Base-by-base conservation (phyloP, 768 basidiomycete species). In the Xanthoconium stramineum region DNA sequence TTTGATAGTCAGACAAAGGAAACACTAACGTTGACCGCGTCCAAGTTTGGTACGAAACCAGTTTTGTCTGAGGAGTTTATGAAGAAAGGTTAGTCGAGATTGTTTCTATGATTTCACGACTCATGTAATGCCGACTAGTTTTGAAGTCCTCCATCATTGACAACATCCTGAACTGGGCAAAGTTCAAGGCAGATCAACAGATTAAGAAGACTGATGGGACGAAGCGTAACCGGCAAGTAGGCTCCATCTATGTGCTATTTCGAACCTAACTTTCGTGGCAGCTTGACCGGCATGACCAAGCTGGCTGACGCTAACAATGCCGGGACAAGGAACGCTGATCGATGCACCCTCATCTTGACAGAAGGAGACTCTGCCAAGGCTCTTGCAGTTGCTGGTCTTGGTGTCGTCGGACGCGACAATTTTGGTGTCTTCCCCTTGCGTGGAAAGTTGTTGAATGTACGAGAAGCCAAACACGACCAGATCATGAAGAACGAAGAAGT, bases 1-100 rank as follows among this genome's bases (percentile, higher is more conserved):
- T 99, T 99, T 73, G 96, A 99, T 80, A 94, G 92, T 80, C 97
- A 99, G 73, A 98, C 97, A 37, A 99, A 99, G 76, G 97, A 99
- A 71, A 89, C 86, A 5, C 75, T 99, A 61, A 98, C 95, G 1
- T 75, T 98, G 44, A 85, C 87, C 4, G 76, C 88, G 19, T 86
- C 84, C 32, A 96, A 96, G 72, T 99, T 98, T 67, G 92, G 94
- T 11, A 88, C 88, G 43, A 96, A 88, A 71, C 91, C 94, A 3
- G 73, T 72, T 3, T 66, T 98, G 13, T 83, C 89, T 2, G 96
- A 98, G 50, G 94, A 97, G 0, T 98, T 98, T 69, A 81, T 96
- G 78, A 98, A 98, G 78, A 98, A 94, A 77, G 87, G 95, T 94
- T 57, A 39, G 79, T 56, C 47, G 7, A 20, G 20, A 46, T 46